Base-by-base conservation (phyloP, 768 basidiomycete species). In the Tricholoma bakamatsutake region DNA sequence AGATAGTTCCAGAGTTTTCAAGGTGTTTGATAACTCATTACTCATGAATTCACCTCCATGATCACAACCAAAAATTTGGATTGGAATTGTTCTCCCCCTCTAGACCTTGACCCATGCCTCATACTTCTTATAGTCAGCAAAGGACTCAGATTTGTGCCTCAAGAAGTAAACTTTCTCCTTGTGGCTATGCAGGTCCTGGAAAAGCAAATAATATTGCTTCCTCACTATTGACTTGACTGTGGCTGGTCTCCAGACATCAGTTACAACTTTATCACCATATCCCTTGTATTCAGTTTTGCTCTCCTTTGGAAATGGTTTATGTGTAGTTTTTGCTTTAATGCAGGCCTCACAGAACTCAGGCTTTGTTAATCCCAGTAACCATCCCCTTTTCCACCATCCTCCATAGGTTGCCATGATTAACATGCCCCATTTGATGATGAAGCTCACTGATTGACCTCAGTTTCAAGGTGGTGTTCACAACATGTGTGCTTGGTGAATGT, bases 281-380 rank as follows among this genome's bases (percentile, higher is more conserved):
- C 15, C 15, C 7, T n/a, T 17, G 27, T 33, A 50, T 6, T 8
- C 15, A 4, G 31, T 50, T 4, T 50, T 15, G 7, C 31, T 33
- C 11, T 12, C 9, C n/a, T 34, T 50, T 15, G 49, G 49, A 27
- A 50, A 34, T 5, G 49, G 35, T 17, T n/a, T 24, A 8, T n/a
- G 2, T 3, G 64, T 15, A 31, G 35, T 24, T 49, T 70, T 70
- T 2, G 63, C 63, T 21, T 63, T 55, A 0, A 59, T 47, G 30
- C 70, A 72, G 6, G 64, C 31, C 21, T 64, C 59, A 53, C 68
- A 71, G 31, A 64, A 62, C n/a, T 61, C 56, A 13, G 55, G 60
- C 31, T 64, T 63, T 0, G 4, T 62, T 58, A 13, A 77, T 57
- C 1, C 72, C 73, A 1, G 48, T 62, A n/a, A 76, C 57, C 53